Base-by-base conservation (phyloP, 2,329 filamentous ascomycete genomes). In the Penicillium sp. region DNA sequence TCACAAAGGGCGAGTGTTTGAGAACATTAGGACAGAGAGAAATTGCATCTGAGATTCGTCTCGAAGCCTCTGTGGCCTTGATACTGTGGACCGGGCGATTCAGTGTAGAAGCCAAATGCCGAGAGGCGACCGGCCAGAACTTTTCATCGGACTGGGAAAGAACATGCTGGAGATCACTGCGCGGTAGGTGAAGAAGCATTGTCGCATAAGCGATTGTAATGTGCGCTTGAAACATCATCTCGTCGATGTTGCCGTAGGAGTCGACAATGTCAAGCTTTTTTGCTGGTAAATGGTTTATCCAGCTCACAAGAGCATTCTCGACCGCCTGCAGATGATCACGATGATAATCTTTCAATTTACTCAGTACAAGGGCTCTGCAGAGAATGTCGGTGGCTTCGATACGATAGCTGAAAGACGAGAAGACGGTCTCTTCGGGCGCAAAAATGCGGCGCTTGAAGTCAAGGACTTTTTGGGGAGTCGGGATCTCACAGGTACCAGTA, bases 331-430 rank as follows among this genome's bases (percentile, higher is more conserved):
- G 74, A 28, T 80, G 76, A 37, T 81, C 74, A 18, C 74, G 60
- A 39, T 72, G 66, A n/a, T 61, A 60, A 34, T 69, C 68, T 8
- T 60, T 64, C n/a, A 69, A 51, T 18, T 64, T 55, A 39, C 68
- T 68, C 5, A 73, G 33, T 24, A 67, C 57, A 45, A 94, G 81
- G 46, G 93, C 84, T 52, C 83, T 80, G 9, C 85, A 86, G 0
- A 95, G 72, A 53, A 90, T 90, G 1, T 85, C 80, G 8, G 84
- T 81, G 0, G 88, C 86, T 36, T 90, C 84, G 43, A 95, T 85
- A 6, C 88, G 83, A 66, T 93, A 95, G 4, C 87, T 79, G 62
- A 86, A 91, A 0, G 89, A 94, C 0, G 88, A 91, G 66, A 89
- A 94, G 13, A 78, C 75, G 8, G 84, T 79, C 32, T 85, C 81